Evolutionary conservation across 129 eudicot genomes (phyloP), one percentile per base, ranked within the genome.

Genomic region (Flaveria bidentis): DNA sequence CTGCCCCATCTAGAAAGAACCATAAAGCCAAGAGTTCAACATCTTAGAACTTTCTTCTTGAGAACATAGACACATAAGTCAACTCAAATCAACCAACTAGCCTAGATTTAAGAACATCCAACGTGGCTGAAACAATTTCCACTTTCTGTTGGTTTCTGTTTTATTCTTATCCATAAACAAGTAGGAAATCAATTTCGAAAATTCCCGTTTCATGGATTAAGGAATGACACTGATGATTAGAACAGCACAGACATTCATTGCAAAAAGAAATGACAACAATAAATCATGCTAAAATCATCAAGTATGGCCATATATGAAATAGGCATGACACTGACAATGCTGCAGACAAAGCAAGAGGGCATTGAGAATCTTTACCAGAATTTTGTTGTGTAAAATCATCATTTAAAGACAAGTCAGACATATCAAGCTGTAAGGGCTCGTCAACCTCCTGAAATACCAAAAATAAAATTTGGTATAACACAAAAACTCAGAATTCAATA

Each of bases 351-450:
- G 26, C 60, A 1, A 58, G 44, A 46, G 44, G 69, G 22, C 69
- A 30, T 15, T 6, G 69, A 63, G 6, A 63, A 28, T 51, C 64
- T 82, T 82, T 84, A 92, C 98, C 96, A 65, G 89, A 64, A 73
- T 83, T 84, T 47, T 76, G 83, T 67, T 86, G 89, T 47, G 75
- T 65, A 76, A 80, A 87, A 71, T 93, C 97, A 81, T 87, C 98
- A 44, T 50, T 80, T 64, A 94, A 62, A 83, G 96, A 84, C 47
- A 91, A 84, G 50, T 87, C 98, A 6, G 97, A 81, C 87, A 94
- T 82, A 82, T 94, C 96, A 72, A 93, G 91, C 72, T 85, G 98
- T 78, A 88, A 73, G 49, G 97, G 98, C 88, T 94, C 98, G 75
- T 94, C 98, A 41, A 91, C 97, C 81, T 94, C 98, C 98, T 94